Evolutionary conservation across 352 stramenopile genomes (phyloP).

Genomic region (Globisporangium spinosum): DNA sequence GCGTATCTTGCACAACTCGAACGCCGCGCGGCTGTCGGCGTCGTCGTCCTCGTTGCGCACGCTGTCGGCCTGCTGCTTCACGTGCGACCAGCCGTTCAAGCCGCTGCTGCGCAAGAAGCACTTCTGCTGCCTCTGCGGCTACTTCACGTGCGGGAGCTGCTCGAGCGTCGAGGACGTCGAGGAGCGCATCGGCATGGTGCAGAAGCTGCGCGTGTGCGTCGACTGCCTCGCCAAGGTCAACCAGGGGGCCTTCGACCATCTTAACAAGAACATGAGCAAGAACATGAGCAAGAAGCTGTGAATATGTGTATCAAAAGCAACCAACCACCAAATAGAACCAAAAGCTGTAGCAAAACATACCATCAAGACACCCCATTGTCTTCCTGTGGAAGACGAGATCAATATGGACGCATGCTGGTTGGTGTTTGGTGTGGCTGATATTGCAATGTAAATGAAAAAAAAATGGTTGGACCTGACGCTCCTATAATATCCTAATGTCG

Average conservation of each 20-base stretch:
- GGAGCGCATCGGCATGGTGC: constrained; percentile 37
- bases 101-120: constrained; percentile 25
- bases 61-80: constrained; percentile 19
- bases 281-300: constrained; percentile 13
- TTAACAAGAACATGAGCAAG: background rate
- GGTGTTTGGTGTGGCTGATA: background rate
- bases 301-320: constrained; percentile 17
- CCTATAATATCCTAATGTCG: background rate
- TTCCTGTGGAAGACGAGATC: background rate
- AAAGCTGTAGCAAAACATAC: background rate
- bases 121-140: constrained; percentile 42
- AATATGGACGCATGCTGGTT: background rate
- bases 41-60: constrained; percentile 12
- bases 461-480: background rate
- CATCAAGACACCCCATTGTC: background rate
- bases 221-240: constrained; percentile 33
- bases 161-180: constrained; percentile 38
- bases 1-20: constrained; percentile 9
- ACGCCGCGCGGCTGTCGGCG: background rate
- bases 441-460: background rate
- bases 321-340: background rate
- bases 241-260: constrained; percentile 3
- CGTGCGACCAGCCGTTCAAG: constrained; percentile 19
- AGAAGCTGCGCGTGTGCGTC: constrained; percentile 33
- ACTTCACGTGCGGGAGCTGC: constrained; percentile 35